Conservation (phyloP, 2,329 filamentous ascomycete genomes). For the Arthroderma sp. region DNA sequence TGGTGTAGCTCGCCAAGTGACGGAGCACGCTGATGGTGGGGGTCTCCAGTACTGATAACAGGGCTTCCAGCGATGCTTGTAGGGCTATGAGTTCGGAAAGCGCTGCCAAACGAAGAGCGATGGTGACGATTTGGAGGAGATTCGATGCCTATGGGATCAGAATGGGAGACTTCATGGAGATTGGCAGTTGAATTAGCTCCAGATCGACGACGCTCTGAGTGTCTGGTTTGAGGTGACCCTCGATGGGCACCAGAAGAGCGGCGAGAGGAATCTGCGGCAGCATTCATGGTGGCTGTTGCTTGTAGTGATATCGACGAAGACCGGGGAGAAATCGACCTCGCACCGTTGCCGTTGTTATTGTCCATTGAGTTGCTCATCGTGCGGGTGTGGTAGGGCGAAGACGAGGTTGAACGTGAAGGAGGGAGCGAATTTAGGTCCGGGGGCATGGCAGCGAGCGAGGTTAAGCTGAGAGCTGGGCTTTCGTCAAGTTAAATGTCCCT, state of each 20-base stretch:
- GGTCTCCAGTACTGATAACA: slow-evolving; percentile 34
- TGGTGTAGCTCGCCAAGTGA: slow-evolving; percentile 41
- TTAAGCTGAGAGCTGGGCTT: neutral
- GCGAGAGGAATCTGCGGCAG: slow-evolving; percentile 49
- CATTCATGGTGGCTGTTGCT: slow-evolving; percentile 66
- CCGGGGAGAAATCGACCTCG: slow-evolving; percentile 49
- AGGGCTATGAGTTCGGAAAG: slow-evolving; percentile 33
- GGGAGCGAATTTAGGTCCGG: slow-evolving; percentile 64
- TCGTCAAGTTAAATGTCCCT: neutral
- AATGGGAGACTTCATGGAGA: slow-evolving; percentile 29
- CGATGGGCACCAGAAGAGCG: slow-evolving; percentile 26
- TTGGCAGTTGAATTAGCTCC: slow-evolving; percentile 30
- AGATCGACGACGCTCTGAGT: slow-evolving; percentile 34
- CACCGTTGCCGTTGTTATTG: slow-evolving; percentile 32
- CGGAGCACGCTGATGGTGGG: slow-evolving; percentile 38
- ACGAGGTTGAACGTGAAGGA: slow-evolving; percentile 39
- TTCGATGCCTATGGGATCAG: slow-evolving; percentile 26
- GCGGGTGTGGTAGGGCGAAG: slow-evolving; percentile 21
- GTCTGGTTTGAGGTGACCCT: slow-evolving; percentile 22
- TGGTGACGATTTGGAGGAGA: slow-evolving; percentile 28
- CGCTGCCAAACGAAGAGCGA: slow-evolving; percentile 27
- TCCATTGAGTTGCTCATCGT: neutral
- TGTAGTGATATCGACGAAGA: slow-evolving; percentile 60
- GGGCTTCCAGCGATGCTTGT: slow-evolving; percentile 33
- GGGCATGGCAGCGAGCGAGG: slow-evolving; percentile 42